Evolutionary conservation across 768 basidiomycete species (phyloP), one percentile per base, ranked within the genome.

Genomic region (Phallus indusiatus): DNA sequence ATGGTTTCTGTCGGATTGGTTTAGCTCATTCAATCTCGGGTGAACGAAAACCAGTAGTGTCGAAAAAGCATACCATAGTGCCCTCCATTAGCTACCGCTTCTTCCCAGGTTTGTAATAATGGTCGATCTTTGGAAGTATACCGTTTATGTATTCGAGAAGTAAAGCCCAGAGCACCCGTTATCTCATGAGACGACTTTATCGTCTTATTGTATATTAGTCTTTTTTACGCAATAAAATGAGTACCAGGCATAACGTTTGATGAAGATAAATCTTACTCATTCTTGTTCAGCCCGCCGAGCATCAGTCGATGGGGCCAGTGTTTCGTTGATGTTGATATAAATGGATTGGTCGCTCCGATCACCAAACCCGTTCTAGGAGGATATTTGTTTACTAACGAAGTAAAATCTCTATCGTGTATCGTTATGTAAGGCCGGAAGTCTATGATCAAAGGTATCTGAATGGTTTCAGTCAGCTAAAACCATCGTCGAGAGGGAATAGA

Each of bases 361-460:
- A 95, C 64, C 2, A 90, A 69, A 1, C 91, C 92, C 0, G 84
- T 71, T 69, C 84, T 83, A 0, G 90, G 91, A n/a, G 84, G 81
- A 33, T 88, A 81, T 61, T 85, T 84, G 68, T 91, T 93, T 47
- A 96, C 85, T 12, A 99, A 70, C 1, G 78, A 66, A 2, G 78
- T 64, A 62, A 87, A 84, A 61, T 96, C 94, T n/a, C 79, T 79
- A 66, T 97, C 95, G 68, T 97, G 95, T 65, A 99, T 93, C 16
- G 95, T 96, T 64, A 97, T 89, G 70, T 95, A 99, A 0, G 95
- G 95, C 9, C 95, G 81, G 65, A 91, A 82, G 67, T 99, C 94
- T 1, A 82, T 83, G 0, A 86, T 81, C 8, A 90, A 76, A 3
- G 93, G 91, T 33, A 95, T 84, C 91, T 93, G 60, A 47, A 34